phyloP scores from a whole-genome alignment of 768 basidiomycete genomes.

The Xerocomus brunneocitrinus region DNA sequence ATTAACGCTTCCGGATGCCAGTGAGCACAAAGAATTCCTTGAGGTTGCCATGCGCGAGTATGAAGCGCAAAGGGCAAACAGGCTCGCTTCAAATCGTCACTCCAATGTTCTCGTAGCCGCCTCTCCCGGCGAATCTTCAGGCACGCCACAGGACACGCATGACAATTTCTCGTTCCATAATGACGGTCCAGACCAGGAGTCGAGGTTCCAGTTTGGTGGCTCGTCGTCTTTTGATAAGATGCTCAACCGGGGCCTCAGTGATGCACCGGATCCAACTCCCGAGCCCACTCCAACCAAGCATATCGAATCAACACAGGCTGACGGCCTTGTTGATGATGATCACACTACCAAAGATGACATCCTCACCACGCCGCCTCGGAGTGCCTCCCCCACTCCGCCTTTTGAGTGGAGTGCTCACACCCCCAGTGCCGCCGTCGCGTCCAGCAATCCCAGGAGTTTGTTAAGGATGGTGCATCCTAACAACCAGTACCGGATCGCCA shows the following conservation, averaged over 20 bases:
- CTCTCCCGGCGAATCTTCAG: constrained; percentile 41
- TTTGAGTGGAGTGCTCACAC: constrained; percentile 22
- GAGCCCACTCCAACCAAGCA: constrained; percentile 13
- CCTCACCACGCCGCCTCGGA: constrained; percentile 1
- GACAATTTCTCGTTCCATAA: constrained; percentile 8
- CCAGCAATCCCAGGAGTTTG: constrained; percentile 29
- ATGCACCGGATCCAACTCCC: constrained; percentile 20
- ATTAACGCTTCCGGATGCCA: constrained; percentile 48
- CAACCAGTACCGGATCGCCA: constrained; percentile 29
- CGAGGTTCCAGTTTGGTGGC: constrained; percentile 35
- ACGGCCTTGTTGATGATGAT: constrained; percentile 1
- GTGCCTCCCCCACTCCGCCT: constrained; percentile 9
- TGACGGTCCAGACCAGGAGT: constrained; percentile 19
- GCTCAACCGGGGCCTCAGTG: constrained; percentile 32
- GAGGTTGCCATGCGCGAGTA: constrained; percentile 24
- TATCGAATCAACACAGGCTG: constrained; percentile 5
- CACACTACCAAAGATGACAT: background rate
- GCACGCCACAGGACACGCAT: constrained; percentile 11
- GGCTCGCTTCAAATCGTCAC: constrained; percentile 6
- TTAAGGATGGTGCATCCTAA: constrained; percentile 32
- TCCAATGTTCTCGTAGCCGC: constrained; percentile 43
- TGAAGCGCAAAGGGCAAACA: constrained; percentile 18
- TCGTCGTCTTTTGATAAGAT: constrained; percentile 40
- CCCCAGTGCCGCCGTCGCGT: constrained; percentile 11
- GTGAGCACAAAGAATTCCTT: constrained; percentile 26